phyloP scores from a whole-genome alignment of 2,329 filamentous ascomycete species.

The Dactylonectria macrodidyma region DNA sequence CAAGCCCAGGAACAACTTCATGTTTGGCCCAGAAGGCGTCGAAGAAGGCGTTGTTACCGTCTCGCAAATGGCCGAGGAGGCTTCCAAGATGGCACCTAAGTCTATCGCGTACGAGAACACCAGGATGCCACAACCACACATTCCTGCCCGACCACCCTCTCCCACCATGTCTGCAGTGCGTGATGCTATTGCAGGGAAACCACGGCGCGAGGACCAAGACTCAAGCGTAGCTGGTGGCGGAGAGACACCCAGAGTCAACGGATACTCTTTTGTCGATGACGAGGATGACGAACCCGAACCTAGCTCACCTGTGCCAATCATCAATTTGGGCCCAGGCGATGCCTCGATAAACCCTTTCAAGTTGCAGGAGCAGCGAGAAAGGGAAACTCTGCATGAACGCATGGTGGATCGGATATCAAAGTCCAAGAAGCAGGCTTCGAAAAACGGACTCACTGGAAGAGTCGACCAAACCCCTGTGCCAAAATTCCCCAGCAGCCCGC shows the following conservation, averaged over 20 bases:
- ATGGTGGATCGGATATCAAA: conserved; percentile 88
- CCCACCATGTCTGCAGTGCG: conserved; percentile 88
- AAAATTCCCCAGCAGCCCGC: conserved; percentile 77
- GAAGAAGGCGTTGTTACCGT: conserved; percentile 74
- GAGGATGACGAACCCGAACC: conserved; percentile 67
- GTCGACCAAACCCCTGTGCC: conserved; percentile 75
- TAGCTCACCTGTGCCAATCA: conserved; percentile 52
- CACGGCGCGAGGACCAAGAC: conserved; percentile 74
- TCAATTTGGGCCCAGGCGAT: conserved; percentile 73
- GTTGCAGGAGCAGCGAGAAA: conserved; percentile 79
- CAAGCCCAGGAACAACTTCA: conserved; percentile 84
- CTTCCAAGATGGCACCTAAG: conserved; percentile 83
- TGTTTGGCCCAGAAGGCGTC: conserved; percentile 83
- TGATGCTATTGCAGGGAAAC: conserved; percentile 84
- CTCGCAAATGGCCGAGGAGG: conserved; percentile 77
- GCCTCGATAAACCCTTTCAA: conserved; percentile 86
- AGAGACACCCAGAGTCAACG: conserved; percentile 92
- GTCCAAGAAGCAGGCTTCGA: conserved; percentile 76
- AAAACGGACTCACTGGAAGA: conserved; percentile 72
- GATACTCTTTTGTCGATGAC: conserved; percentile 95
- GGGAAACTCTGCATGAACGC: conserved; percentile 86
- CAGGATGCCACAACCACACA: conserved; percentile 72
- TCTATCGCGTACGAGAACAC: conserved; percentile 88
- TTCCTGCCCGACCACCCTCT: conserved; percentile 72
- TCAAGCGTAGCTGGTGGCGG: conserved; percentile 64